Evolutionary conservation across 2,329 filamentous ascomycete genomes (phyloP), one percentile per base, ranked within the genome.

Genomic region (Acrocalymma vagum): DNA sequence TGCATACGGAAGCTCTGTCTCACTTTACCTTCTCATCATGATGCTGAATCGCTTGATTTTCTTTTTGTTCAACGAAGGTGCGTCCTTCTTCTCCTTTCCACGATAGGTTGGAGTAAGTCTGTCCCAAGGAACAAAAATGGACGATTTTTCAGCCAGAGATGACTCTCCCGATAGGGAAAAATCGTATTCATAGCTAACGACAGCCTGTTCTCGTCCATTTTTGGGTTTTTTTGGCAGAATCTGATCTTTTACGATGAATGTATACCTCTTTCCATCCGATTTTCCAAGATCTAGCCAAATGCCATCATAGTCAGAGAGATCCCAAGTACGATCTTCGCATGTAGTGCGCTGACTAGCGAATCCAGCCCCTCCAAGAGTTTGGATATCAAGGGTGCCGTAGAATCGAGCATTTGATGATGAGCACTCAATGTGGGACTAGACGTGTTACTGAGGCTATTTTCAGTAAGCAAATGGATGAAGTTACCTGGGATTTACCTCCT

Each of bases 21-120:
- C n/a, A n/a, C n/a, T n/a, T n/a, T 68, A 90, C 88, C 89, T 94
- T 64, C 90, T 75, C 77, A 88, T 87, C 89, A 94, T 92, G 44
- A 94, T 76, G 34, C 84, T 85, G 20, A 93, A 73, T 30, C 87
- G 77, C 69, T 81, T 86, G 25, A 94, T 74, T 28, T 74, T 73
- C 31, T 73, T 74, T 48, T 80, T 58, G 54, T 90, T 74, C 53
- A 94, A 64, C 5, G 79, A 75, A 41, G 75, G 66, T 0, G 81
- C 81, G 68, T 87, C 83, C 13, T 78, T 70, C 62, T 81, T 78
- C 46, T 84, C 77, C 56, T 78, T 81, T 0, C 90, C 90, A 3
- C 89, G 77, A 67, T 90, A 94, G 2, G 86, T 93, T 1, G 88
- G 73, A 61, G 81, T 82, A 48, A 95, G 82, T 16, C 79, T 77